These are phyloP conservation scores for Lenwebbia sp. DNA, from an alignment of 345 rosid species.

Conservation along the genomic window DNA sequence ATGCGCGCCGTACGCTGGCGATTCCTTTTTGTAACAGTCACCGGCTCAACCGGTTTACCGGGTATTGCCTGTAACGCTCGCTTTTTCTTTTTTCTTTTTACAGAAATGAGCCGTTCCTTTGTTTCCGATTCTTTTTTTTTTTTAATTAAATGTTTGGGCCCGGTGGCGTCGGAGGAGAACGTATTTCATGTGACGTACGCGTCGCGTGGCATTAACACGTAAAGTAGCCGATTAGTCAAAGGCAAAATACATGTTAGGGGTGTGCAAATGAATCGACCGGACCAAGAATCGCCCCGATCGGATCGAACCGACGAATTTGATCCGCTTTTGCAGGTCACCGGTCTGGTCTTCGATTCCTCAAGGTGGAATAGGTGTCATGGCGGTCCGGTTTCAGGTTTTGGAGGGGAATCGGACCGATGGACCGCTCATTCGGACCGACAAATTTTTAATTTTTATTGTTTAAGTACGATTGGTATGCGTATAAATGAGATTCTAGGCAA, in stretches of 20 bases:
- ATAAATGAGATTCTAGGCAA: too few species aligned
- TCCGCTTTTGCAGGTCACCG: too few species aligned
- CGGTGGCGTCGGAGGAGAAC: neutral
- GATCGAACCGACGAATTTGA: too few species aligned
- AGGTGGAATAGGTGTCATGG: too few species aligned
- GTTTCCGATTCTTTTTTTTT: neutral
- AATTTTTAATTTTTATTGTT: too few species aligned
- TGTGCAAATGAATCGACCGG: too few species aligned
- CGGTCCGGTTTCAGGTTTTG: rapidly evolving
- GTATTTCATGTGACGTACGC: neutral
- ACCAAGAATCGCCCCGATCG: too few species aligned
- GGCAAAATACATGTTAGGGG: neutral
- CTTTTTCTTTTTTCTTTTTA: neutral
- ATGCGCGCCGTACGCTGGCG: neutral
- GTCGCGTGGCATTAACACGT: neutral
- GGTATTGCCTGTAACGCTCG: conserved; percentile 1
- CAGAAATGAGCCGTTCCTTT: neutral
- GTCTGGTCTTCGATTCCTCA: too few species aligned
- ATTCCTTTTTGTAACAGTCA: conserved; percentile 17
- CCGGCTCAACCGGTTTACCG: conserved; percentile 13
- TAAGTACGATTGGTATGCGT: too few species aligned
- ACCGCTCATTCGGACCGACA: too few species aligned
- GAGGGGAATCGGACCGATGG: too few species aligned
- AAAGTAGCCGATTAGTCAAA: neutral
- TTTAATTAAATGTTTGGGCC: neutral